Base-by-base conservation (phyloP, 495 filamentous ascomycete species). In the Tuber melanosporum region DNA sequence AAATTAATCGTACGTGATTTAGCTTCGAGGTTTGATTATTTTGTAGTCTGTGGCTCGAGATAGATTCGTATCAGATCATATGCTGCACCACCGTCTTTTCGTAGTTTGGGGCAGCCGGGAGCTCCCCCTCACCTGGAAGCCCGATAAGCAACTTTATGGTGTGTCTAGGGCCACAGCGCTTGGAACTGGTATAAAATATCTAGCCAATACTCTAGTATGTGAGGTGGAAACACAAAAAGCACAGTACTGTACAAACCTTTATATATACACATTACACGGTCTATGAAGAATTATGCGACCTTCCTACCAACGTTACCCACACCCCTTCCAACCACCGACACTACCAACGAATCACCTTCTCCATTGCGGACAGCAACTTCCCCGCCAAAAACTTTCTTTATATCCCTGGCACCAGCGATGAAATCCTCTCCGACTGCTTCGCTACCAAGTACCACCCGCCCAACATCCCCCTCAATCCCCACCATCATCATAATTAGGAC, bases 261-360 rank as follows among this genome's bases (percentile, higher is more conserved):
- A 62, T 32, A 32, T 26, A 62, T 62, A 32, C 57, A 36, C n/a
- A n/a, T n/a, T n/a, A n/a, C n/a, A n/a, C n/a, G n/a, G n/a, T n/a
- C n/a, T 36, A 66, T 36, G 26, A 19, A 19, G 36, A 36, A 36
- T 66, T 88, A 99, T 82, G 92, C 92, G 83, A 98, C 91, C 85
- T 98, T 98, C 76, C 94, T 89, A 49, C 94, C 95, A 70, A 98
- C 92, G 85, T 99, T 99, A 8, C 96, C 96, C 70, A 99, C 93
- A 36, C 96, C 96, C 82, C 89, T 91, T 43, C 96, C 96, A 79
- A 98, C 95, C 44, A 99, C 90, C 76, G 93, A 97, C 72, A 98
- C 88, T 49, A 98, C 89, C 66, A 98, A 86, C 84, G 95, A 92
- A 87, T 89, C 90, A 19, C 91, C 92, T 3, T 89, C 90, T 15